These are phyloP conservation scores for Penicillium simplicissimum DNA, from an alignment of 495 filamentous ascomycete genomes.

Conservation along the genomic window DNA sequence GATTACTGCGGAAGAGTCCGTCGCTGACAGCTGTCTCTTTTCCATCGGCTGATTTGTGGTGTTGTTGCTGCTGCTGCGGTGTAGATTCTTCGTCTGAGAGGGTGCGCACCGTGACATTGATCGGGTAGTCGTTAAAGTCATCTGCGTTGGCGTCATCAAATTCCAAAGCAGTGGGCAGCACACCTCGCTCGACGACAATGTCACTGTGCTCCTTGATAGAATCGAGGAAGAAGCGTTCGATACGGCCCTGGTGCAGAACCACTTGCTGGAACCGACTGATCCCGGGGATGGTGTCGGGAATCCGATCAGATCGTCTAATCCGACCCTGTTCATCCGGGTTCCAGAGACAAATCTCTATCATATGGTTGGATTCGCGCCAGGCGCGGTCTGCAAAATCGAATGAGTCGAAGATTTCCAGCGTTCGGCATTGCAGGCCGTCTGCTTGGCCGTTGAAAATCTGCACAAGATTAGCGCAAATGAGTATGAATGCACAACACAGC, in stretches of 20 bases:
- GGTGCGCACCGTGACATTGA: slow-evolving; percentile 48
- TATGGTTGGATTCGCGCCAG: slow-evolving; percentile 62
- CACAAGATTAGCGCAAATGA: not conserved
- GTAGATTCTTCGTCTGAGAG: slow-evolving; percentile 48
- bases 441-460: slow-evolving; percentile 56
- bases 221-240: slow-evolving; percentile 58
- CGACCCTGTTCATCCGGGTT: slow-evolving; percentile 44
- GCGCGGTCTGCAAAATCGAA: slow-evolving; percentile 60
- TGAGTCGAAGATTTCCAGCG: slow-evolving; percentile 63
- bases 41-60: slow-evolving; percentile 11
- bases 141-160: slow-evolving; percentile 43
- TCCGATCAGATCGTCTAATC: slow-evolving; percentile 53
- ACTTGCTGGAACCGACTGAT: slow-evolving; percentile 56
- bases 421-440: slow-evolving; percentile 59
- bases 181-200: slow-evolving; percentile 44
- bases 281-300: slow-evolving; percentile 57
- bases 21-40: slow-evolving; percentile 34
- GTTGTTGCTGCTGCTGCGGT: slow-evolving; percentile 21
- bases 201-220: slow-evolving; percentile 42
- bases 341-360: slow-evolving; percentile 47
- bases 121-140: slow-evolving; percentile 52
- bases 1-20: slow-evolving; percentile 58
- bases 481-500: not conserved
- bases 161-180: slow-evolving; percentile 43
- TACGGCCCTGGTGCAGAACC: slow-evolving; percentile 56